Conservation (phyloP, 768 basidiomycete species). For the Amanita exitialis region DNA sequence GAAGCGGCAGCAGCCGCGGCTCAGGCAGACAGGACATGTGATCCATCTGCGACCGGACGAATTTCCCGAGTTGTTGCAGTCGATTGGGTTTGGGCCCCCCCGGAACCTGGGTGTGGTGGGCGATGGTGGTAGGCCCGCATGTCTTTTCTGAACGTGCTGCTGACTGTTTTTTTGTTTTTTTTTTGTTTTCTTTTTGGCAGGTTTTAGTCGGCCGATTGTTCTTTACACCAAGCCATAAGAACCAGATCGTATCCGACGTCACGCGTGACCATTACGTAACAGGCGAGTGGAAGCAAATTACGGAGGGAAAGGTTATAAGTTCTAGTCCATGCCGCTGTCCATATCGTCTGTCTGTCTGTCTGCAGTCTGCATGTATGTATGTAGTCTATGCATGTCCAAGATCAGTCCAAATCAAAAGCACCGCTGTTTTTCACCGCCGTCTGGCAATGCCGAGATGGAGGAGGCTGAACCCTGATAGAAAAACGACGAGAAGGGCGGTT, state of each 20-base stretch:
- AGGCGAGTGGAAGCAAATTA: too few relatives aligned
- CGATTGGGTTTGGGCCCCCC: slow-evolving; percentile 52
- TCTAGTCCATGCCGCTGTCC: background rate
- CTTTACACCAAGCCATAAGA: too few relatives aligned
- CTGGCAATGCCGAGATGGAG: slow-evolving; percentile 15
- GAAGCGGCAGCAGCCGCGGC: slow-evolving; percentile 51
- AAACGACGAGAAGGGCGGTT: slow-evolving; percentile 49
- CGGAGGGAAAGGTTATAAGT: background rate
- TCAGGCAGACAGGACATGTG: slow-evolving; percentile 50
- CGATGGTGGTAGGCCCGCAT: too few relatives aligned
- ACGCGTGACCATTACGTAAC: too few relatives aligned
- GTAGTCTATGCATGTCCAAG: background rate
- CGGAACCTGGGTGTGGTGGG: slow-evolving; percentile 43
- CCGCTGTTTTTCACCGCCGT: background rate
- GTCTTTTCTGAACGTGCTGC: too few relatives aligned
- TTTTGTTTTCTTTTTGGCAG: too few relatives aligned
- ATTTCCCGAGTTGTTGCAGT: slow-evolving; percentile 42
- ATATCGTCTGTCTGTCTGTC: too few relatives aligned
- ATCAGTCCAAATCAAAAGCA: background rate
- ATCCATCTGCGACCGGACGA: slow-evolving; percentile 54
- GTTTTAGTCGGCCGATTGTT: too few relatives aligned
- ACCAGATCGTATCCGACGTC: background rate
- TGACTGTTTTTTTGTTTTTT: too few relatives aligned
- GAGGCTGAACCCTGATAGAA: slow-evolving; percentile 56
- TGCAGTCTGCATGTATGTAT: background rate